Evolutionary conservation across 1,139 yeast genomes (phyloP).

Genomic region (Saccharomycopsis hybrid): DNA sequence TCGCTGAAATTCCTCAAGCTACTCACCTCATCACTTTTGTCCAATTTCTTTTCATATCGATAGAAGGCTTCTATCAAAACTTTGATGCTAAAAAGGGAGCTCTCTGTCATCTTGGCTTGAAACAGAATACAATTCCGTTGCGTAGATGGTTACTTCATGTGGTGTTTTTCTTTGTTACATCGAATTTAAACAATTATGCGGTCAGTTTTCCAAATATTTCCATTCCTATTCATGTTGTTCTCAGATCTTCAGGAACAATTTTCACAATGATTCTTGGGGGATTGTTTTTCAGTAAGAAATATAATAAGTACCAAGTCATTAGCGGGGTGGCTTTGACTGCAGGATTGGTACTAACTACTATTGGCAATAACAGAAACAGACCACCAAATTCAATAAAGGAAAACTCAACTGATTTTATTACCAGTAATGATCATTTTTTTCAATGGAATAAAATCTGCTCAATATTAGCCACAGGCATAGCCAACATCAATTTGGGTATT

Average conservation of each 20-base stretch:
- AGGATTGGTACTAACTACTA: constrained; percentile 52
- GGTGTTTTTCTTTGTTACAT: constrained; percentile 43
- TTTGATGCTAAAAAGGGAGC: constrained; percentile 27
- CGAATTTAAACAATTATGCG: constrained; percentile 53
- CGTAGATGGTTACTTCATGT: constrained; percentile 44
- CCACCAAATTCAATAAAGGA: no score
- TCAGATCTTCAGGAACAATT: constrained; percentile 61
- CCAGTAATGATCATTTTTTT: neutral
- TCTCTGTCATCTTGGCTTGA: constrained; percentile 22
- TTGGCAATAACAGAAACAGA: constrained; percentile 22
- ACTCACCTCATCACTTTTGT: constrained; percentile 53
- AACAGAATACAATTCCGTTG: constrained; percentile 41
- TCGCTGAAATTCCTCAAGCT: constrained; percentile 34
- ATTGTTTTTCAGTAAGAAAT: constrained; percentile 39
- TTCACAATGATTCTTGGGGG: constrained; percentile 56
- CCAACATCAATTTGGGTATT: constrained; percentile 35
- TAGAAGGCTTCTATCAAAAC: constrained; percentile 37
- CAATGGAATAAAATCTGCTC: no score
- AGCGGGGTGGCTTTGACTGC: constrained; percentile 48
- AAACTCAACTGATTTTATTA: neutral
- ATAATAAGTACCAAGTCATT: constrained; percentile 39
- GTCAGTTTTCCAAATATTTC: constrained; percentile 53
- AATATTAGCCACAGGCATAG: no score
- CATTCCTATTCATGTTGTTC: constrained; percentile 61
- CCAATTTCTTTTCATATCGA: constrained; percentile 52